Percentiles rank a stretch among this genome's conserved stretches.
Conservation (phyloP, 2,329 filamentous ascomycete species). For the Graphiopsis chlorocephala region DNA sequence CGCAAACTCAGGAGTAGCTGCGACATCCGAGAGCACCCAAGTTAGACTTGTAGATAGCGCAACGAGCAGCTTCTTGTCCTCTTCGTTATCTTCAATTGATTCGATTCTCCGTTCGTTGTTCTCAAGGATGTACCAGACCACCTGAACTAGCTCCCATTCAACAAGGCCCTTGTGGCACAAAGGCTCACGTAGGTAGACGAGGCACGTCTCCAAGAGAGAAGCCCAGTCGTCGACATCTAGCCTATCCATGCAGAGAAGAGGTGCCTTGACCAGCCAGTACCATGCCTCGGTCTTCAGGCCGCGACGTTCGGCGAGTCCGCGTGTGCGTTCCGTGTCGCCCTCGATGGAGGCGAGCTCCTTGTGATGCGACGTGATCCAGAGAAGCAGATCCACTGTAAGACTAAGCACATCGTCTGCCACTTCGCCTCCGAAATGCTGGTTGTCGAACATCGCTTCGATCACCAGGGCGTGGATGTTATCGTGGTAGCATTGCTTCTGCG, state of each 20-base stretch:
- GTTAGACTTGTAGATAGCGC: slow-evolving; percentile 28
- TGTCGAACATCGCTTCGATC: background rate
- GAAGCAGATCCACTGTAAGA: slow-evolving; percentile 25
- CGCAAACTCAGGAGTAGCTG: slow-evolving; percentile 25
- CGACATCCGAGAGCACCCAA: slow-evolving; percentile 32
- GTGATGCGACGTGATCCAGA: slow-evolving; percentile 24
- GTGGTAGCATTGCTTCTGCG: slow-evolving; percentile 25
- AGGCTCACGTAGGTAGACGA: slow-evolving; percentile 27
- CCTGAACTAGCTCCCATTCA: slow-evolving; percentile 8
- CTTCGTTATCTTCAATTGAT: background rate
- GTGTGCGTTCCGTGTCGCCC: background rate
- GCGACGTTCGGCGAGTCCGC: background rate
- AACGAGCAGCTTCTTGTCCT: slow-evolving; percentile 23
- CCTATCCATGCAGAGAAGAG: background rate
- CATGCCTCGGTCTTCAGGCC: background rate
- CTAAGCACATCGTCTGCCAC: background rate
- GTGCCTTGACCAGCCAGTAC: background rate
- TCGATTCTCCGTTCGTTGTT: slow-evolving; percentile 15
- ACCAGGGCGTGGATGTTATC: background rate
- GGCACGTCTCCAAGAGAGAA: slow-evolving; percentile 24
- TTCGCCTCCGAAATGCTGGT: background rate
- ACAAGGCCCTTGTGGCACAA: background rate
- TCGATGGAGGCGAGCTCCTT: background rate
- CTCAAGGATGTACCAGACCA: slow-evolving; percentile 25
- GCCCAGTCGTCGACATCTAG: slow-evolving; percentile 25